A percentile compares a stretch with the other conserved stretches of the same genome.
Evolutionary conservation across 306 rosid species (phyloP).

Genomic region (Vigna angularis): DNA sequence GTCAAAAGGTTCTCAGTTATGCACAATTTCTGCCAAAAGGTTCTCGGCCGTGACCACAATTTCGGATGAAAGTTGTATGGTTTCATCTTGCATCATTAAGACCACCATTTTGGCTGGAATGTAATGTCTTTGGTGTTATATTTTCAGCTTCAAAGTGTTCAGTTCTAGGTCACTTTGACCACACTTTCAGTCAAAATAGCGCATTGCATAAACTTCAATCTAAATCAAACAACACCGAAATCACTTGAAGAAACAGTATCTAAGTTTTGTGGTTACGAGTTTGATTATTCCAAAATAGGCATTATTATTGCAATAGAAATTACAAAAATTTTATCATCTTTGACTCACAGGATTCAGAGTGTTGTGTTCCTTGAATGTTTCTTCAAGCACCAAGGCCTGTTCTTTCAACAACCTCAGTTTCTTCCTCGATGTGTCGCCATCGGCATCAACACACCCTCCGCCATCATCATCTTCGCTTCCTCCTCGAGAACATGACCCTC

Average conservation of each 20-base stretch:
- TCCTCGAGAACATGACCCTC: constrained; percentile 68
- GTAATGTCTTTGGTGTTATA: not conserved
- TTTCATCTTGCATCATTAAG: not conserved
- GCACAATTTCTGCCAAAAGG: not conserved
- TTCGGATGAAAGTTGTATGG: not conserved
- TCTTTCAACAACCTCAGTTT: constrained; percentile 90
- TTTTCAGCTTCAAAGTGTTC: too few species aligned
- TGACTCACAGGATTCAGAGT: constrained; percentile 84
- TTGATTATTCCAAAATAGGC: not conserved
- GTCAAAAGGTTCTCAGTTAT: not conserved
- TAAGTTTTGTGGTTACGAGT: too few species aligned
- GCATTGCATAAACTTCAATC: not conserved
- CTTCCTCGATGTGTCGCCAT: constrained; percentile 69
- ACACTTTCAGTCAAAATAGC: not conserved
- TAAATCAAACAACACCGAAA: not conserved
- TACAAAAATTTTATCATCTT: constrained; percentile 1
- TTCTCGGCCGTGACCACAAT: not conserved
- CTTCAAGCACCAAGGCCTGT: constrained; percentile 80
- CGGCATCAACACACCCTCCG: constrained; percentile 56
- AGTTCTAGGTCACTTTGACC: too few species aligned
- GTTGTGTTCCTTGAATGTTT: constrained; percentile 85
- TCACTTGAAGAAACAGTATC: not conserved
- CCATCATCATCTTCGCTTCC: constrained; percentile 71
- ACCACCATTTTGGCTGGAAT: not conserved
- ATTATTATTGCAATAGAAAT: not conserved